A percentile compares a stretch with the other conserved stretches of the same genome.
These are phyloP conservation scores for Tylopilus sp. DNA, from an alignment of 768 basidiomycete genomes.

Conservation along the genomic window DNA sequence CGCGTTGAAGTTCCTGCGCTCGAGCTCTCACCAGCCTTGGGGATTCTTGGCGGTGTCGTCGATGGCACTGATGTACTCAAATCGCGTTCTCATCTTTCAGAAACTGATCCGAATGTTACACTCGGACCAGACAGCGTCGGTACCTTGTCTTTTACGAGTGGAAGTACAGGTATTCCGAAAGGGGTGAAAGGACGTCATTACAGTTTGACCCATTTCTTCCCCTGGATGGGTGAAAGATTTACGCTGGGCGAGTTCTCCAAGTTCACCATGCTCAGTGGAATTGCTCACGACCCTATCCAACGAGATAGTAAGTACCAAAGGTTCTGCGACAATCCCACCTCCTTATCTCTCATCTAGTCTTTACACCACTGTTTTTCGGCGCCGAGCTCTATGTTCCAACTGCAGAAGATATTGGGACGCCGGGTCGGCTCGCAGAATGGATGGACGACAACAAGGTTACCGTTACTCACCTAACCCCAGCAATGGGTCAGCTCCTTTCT, in stretches of 20 bases:
- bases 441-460: conserved; percentile 91
- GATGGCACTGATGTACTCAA: conserved; percentile 62
- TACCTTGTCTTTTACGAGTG: conserved; percentile 94
- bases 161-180: conserved; percentile 97
- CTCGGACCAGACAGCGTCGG: conserved; percentile 96
- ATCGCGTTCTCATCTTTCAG: conserved; percentile 45
- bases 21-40: conserved; percentile 62
- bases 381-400: conserved; percentile 95
- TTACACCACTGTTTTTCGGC: conserved; percentile 97
- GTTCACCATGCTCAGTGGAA: conserved; percentile 98
- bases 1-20: conserved; percentile 90
- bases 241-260: conserved; percentile 67
- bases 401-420: conserved; percentile 93
- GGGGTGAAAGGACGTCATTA: conserved; percentile 96
- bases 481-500: conserved; percentile 98
- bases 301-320: conserved; percentile 80
- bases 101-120: conserved; percentile 73
- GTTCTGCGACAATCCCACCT: background rate
- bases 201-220: conserved; percentile 98
- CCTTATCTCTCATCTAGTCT: conserved; percentile 55
- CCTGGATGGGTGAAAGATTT: conserved; percentile 96
- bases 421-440: conserved; percentile 96
- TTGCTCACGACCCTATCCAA: conserved; percentile 98
- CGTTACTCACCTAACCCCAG: conserved; percentile 96
- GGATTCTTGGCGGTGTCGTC: conserved; percentile 60